Conservation (phyloP, 1,284 basidiomycete genomes). For the Marasmius oreades region DNA sequence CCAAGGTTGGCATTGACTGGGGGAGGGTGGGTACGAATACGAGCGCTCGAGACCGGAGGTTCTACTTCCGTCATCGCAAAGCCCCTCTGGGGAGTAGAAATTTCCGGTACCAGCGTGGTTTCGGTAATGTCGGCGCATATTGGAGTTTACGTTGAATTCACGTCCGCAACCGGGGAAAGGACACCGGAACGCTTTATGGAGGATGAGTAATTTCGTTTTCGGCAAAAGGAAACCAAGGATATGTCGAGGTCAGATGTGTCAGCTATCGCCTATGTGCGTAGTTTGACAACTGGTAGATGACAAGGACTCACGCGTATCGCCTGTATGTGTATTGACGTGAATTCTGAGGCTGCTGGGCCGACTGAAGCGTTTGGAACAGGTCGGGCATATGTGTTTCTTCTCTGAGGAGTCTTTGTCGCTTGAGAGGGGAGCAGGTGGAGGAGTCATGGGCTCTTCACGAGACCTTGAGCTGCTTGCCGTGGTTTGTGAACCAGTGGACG, state of each 20-base stretch:
- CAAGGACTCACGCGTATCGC: slow-evolving; percentile 61
- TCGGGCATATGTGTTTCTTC: slow-evolving; percentile 60
- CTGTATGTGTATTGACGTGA: slow-evolving; percentile 77
- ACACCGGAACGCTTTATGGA: slow-evolving; percentile 75
- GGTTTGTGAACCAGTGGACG: too few relatives aligned
- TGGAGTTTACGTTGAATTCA: slow-evolving; percentile 76
- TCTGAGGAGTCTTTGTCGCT: slow-evolving; percentile 11
- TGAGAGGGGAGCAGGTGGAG: not conserved
- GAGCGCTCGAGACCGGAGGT: not conserved
- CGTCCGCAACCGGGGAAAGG: slow-evolving; percentile 69
- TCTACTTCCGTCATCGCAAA: too few relatives aligned
- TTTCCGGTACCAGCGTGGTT: slow-evolving; percentile 46
- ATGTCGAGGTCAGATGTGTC: not conserved
- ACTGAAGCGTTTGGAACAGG: slow-evolving; percentile 70
- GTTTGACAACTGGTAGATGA: slow-evolving; percentile 8
- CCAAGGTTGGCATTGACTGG: not conserved
- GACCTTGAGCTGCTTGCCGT: too few relatives aligned
- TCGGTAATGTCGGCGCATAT: slow-evolving; percentile 75
- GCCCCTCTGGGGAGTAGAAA: not conserved
- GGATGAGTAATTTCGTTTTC: too few relatives aligned
- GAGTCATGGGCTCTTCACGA: not conserved
- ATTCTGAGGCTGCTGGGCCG: slow-evolving; percentile 73
- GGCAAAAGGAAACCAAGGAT: slow-evolving; percentile 9
- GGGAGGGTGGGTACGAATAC: not conserved
- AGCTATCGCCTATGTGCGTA: not conserved